phyloP scores from a whole-genome alignment of 441 rosid genomes.

The Syzygium syzygioides region DNA sequence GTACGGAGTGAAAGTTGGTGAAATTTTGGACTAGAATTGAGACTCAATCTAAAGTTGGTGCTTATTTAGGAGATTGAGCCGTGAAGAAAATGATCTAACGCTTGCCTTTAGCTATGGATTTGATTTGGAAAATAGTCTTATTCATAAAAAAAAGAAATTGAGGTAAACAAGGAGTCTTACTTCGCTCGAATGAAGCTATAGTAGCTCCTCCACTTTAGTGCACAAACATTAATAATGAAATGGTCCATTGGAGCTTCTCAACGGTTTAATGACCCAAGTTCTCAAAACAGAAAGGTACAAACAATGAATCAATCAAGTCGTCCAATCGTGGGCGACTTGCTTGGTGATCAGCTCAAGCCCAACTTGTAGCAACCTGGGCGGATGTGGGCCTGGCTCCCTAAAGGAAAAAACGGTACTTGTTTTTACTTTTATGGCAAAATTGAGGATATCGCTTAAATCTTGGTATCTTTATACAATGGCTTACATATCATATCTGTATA shows the following conservation, averaged over 20 bases:
- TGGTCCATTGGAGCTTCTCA: neutral
- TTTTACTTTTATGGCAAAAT: neutral
- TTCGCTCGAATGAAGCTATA: neutral
- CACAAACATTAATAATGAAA: neutral
- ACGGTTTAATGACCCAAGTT: neutral
- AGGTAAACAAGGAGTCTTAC: neutral
- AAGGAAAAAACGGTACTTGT: neutral
- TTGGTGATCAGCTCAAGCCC: neutral
- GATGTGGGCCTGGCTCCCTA: neutral
- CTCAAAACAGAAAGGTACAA: neutral
- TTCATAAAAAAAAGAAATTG: neutral
- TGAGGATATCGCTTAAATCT: neutral
- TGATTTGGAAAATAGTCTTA: neutral
- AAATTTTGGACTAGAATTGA: neutral
- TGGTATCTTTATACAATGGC: neutral
- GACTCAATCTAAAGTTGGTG: neutral
- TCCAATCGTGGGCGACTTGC: neutral
- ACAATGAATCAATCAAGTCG: neutral
- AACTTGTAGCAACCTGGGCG: neutral
- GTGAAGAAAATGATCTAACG: neutral
- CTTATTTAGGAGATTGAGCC: neutral
- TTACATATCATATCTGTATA: neutral
- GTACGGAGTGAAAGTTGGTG: neutral
- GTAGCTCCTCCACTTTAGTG: neutral
- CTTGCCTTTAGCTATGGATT: neutral